Base-by-base conservation (phyloP, 805 yeast species). In the Candida hungchunana region DNA sequence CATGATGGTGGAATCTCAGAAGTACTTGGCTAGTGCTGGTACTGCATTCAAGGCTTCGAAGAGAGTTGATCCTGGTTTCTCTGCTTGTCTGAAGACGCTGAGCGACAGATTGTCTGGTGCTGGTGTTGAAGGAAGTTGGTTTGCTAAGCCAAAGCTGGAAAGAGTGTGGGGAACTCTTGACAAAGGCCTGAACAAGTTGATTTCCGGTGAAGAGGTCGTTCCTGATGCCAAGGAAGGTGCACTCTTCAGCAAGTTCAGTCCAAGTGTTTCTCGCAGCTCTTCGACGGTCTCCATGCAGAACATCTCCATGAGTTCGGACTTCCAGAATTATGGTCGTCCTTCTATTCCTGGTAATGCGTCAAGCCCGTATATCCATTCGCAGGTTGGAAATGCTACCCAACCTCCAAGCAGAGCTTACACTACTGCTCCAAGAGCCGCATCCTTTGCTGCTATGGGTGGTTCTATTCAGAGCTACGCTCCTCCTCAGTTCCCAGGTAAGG, bases 151-250 rank as follows among this genome's bases (percentile, higher is more conserved):
- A 17, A 79, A 75, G 47, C 66, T 86, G 34, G 95, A 88, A 48
- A 82, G 77, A 53, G 80, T 87, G 36, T 86, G 95, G 95, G 90
- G 93, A 9, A 89, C 82, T 28, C 59, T 86, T 29, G 95, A 86
- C 56, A 86, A 86, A 55, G 75, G 84, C 5, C 77, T 82, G 52
- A 79, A 75, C 54, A 79, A 78, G 55, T 78, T 81, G 58, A 88
- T 90, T 39, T 81, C 95, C 26, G 97, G 96, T 1, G 97, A 90
- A 31, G 95, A 83, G 23, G 40, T 34, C 4, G 65, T 67, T 18
- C 49, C 62, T 0, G 59, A 62, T 6, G 48, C 60, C 5, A 63
- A 62, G 29, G 54, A 60, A 5, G 18, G 21, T 18, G 83, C 82
- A 9, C 77, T 79, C 0, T 82, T 82, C 58, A 79, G 85, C 34